Percentiles rank a stretch among this genome's conserved stretches.
Evolutionary conservation across 2,329 filamentous ascomycete species (phyloP).

Genomic region (Cercospora berteroae): DNA sequence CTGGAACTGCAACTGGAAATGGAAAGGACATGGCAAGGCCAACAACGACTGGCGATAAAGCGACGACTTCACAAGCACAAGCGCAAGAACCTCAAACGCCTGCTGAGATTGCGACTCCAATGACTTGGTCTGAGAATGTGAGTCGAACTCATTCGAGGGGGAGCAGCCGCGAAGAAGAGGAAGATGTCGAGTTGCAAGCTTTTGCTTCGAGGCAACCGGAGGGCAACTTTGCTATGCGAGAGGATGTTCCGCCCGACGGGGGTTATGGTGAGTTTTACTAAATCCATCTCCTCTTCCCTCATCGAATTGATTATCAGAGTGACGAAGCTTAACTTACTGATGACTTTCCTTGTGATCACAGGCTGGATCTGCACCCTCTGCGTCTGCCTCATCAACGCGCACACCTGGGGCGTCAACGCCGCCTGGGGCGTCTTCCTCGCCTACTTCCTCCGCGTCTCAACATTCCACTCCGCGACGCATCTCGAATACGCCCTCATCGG

Average conservation of each 20-base stretch:
- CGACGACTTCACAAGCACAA: background rate
- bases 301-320: too few species aligned
- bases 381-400: constrained; percentile 43
- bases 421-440: constrained; percentile 67
- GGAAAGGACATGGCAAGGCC: background rate
- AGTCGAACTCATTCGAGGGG: background rate
- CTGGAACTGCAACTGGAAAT: background rate
- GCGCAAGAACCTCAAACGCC: background rate
- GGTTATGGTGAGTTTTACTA: constrained; percentile 52
- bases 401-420: constrained; percentile 49
- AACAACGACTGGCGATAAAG: background rate
- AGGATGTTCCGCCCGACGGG: constrained; percentile 55
- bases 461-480: constrained; percentile 60
- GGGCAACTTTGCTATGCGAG: constrained; percentile 24
- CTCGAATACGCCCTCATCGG: constrained; percentile 74
- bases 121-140: background rate
- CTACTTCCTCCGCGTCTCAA: constrained; percentile 63
- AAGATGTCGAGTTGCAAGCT: background rate
- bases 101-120: background rate
- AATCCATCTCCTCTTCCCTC: too few species aligned
- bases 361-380: constrained; percentile 51
- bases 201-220: background rate
- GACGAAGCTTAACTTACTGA: too few species aligned
- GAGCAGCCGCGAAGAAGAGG: background rate
- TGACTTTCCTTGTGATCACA: background rate